Evolutionary conservation across 805 yeast species (phyloP), one percentile per base, ranked within the genome.

Genomic region (Clavispora vitiphila): DNA sequence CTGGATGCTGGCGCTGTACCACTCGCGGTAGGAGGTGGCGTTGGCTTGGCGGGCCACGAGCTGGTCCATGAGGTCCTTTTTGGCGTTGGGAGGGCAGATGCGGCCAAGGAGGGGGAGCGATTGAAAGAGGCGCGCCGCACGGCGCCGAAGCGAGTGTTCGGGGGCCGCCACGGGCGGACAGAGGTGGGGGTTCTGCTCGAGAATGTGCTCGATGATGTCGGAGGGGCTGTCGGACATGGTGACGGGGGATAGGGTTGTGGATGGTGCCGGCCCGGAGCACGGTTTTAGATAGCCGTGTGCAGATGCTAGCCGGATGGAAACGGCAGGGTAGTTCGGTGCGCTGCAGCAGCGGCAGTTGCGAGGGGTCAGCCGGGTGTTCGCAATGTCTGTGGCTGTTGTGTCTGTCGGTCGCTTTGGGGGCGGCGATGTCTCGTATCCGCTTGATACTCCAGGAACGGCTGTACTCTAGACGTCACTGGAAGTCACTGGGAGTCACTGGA

Each of bases 1-100:
- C 44, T 76, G 60, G 19, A 71, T 55, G 7, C 91, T 80, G 0
- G 80, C 71, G 1, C 72, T 75, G 23, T 75, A 67, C 98, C 98
- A 91, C 37, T 78, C 78, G 7, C 65, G 60, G 51, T 77, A 81
- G 2, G 64, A 61, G 9, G 63, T 60, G n/a, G 73, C 70, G 4
- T 41, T 31, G 40, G 58, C 62, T 48, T 67, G 71, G 31, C 64
- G 54, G 16, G 43, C 52, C 22, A 64, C 40, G 9, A 69, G 50
- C 23, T 39, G 26, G 14, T 55, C 44, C 5, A 65, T 57, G 11
- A 52, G 46, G 22, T 36, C 51, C 8, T 36, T 41, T 3, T 44
- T 42, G 27, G 38, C 44, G 37, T 50, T 48, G 4, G 40, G 25
- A 5, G 53, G 49, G 12, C 43, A 25, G 9, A 50, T 24, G 25